Conservation (phyloP, 768 basidiomycete species). For the Boletellus ananiceps region DNA sequence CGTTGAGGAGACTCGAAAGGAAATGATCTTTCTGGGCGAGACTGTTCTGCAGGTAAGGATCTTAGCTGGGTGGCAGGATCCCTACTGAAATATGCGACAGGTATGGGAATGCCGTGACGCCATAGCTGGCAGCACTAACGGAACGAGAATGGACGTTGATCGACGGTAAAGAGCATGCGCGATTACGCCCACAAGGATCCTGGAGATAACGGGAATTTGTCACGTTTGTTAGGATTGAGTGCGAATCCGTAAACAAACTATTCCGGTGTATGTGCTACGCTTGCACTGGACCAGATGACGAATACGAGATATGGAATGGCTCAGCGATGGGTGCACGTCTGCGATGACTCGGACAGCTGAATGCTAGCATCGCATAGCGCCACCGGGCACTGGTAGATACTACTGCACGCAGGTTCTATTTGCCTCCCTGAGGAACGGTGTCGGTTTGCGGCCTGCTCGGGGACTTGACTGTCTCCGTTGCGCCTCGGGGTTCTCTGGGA, state of each 20-base stretch:
- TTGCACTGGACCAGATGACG: conserved; percentile 9
- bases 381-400: not conserved
- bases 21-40: conserved; percentile 97
- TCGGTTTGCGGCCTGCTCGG: conserved; percentile 2
- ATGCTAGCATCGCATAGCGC: not conserved
- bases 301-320: not conserved
- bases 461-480: not conserved
- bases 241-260: conserved; percentile 4
- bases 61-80: conserved; percentile 1
- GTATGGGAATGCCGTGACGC: conserved; percentile 58
- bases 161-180: conserved; percentile 14
- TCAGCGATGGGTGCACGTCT: not conserved
- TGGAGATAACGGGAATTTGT: conserved; percentile 30
- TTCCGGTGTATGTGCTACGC: not conserved
- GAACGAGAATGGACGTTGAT: conserved; percentile 32
- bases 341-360: not conserved
- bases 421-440: conserved; percentile 5
- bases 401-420: conserved; percentile 3
- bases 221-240: conserved; percentile 19
- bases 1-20: conserved; percentile 92
- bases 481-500: conserved; percentile 11
- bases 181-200: conserved; percentile 7
- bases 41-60: conserved; percentile 82
- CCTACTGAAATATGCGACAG: conserved; percentile 30
- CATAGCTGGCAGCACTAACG: conserved; percentile 10